Evolutionary conservation across 495 filamentous ascomycete species (phyloP), one percentile per base, ranked within the genome.

Genomic region (Tuber indicum): DNA sequence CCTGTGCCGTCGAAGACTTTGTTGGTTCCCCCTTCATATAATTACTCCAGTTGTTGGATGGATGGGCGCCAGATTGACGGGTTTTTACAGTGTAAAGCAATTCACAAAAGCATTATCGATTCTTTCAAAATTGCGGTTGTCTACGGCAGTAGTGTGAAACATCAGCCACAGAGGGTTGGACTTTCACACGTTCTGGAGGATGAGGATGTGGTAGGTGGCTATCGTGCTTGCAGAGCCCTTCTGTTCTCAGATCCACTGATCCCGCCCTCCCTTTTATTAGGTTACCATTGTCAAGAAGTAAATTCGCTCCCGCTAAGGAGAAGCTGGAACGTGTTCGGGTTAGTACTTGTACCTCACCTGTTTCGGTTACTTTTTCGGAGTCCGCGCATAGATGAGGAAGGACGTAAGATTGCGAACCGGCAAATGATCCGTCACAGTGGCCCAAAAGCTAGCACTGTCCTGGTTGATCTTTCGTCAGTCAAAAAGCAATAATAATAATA

Each of bases 131-230:
- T 90, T 47, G 96, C 96, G 26, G 91, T 99, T 85, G 96, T 99
- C 71, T 99, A 98, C 85, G 96, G 96, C 73, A 93, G 93, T 81
- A 97, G 94, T 62, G 96, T 99, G 52, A 98, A 97, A 88, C 96
- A 99, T 87, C 96, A 99, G 86, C 96, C 96, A 78, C 96, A 98
- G 86, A 89, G 94, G 77, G 96, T 99, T 76, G 96, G 96, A 75
- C 88, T 99, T 76, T 86, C 90, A 36, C 96, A 99, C 85, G 93
- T 97, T 87, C 87, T 99, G 81, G 92, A 89, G 71, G 96, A 99
- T 85, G 96, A 98, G 86, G 96, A 99, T 86, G 97, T 99, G 85
- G 95, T 97, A 88, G 86, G 91, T 89, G 44, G 44, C 16, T 66
- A 32, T 66, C 71, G 72, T 46, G 66, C 78, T 78, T 73, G 46